Evolutionary conservation across 2,329 filamentous ascomycete species (phyloP), one percentile per base, ranked within the genome.

Genomic region (Calonectria pseudoturangicola): DNA sequence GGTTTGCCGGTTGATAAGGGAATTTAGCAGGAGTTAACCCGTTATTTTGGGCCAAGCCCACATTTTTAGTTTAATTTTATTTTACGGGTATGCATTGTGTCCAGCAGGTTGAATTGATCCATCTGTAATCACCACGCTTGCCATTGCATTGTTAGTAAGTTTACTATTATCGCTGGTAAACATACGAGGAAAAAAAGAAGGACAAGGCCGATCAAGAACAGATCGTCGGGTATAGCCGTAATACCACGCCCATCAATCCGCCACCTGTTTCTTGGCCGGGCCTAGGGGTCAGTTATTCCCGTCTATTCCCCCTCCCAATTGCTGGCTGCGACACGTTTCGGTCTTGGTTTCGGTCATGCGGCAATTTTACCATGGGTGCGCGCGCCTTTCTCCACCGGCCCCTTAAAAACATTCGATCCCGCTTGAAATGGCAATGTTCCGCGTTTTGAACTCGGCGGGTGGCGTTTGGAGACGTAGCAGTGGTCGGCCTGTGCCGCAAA

Each of bases 331-430:
- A 25, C 43, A 27, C 18, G 25, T 47, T 51, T 71, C 64, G 45
- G 45, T 13, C 21, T 45, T 30, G 33, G 66, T 69, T 69, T 69
- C 66, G 56, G 33, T 47, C 36, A 27, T 48, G 45, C n/a, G 45
- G 45, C 45, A 48, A 48, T 48, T 47, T 48, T 21, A 25, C 10
- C 33, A 36, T 36, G 21, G 48, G 16, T 16, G 50, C 13, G 27
- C 15, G 2, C 16, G 21, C 21, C 21, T 21, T 21, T 41, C 54
- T 54, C 56, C 70, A 58, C 69, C 9, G 15, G 25, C 56, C 54
- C 54, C 54, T 41, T 54, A 60, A 66, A 66, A 60, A 68, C 50
- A 72, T 68, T 50, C 70, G 56, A 71, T 68, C 13, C n/a, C 3
- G 16, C 18, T 39, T 45, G 51, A 60, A 41, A 25, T 43, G 27